Conservation (phyloP, 169 alveolate species). For the Plasmodium coatneyi region DNA sequence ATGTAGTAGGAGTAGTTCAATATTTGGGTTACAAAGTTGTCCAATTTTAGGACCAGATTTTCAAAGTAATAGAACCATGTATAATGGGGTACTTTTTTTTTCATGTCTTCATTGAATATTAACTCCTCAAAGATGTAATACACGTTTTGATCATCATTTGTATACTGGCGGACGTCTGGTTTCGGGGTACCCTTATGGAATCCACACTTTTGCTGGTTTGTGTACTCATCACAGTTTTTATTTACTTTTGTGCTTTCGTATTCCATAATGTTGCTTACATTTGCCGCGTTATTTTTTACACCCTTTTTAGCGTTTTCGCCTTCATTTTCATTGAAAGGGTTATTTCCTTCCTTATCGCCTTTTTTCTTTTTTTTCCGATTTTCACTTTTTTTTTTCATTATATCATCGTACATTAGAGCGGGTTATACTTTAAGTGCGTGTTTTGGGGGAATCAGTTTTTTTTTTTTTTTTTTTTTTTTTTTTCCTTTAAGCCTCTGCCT, state of each 20-base stretch:
- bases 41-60: conserved; percentile 49
- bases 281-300: background rate
- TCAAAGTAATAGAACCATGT: conserved; percentile 72
- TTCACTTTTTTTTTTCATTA: conserved; percentile 27
- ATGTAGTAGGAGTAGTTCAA: conserved; percentile 63
- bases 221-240: background rate
- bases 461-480: background rate
- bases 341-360: conserved; percentile 4
- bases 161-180: background rate
- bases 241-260: background rate
- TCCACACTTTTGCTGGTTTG: background rate
- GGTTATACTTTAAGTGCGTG: background rate
- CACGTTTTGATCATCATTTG: conserved; percentile 16
- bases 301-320: conserved; percentile 6
- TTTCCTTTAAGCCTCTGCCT: background rate
- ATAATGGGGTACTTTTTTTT: conserved; percentile 9
- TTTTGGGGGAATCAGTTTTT: background rate
- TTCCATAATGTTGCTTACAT: background rate
- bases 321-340: background rate
- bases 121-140: conserved; percentile 54
- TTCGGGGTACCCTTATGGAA: background rate
- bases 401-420: conserved; percentile 8
- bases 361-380: conserved; percentile 1
- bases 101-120: conserved; percentile 31
- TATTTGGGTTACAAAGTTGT: conserved; percentile 7